Evolutionary conservation across 352 stramenopile species (phyloP).

Genomic region (Pythium phragmitis): DNA sequence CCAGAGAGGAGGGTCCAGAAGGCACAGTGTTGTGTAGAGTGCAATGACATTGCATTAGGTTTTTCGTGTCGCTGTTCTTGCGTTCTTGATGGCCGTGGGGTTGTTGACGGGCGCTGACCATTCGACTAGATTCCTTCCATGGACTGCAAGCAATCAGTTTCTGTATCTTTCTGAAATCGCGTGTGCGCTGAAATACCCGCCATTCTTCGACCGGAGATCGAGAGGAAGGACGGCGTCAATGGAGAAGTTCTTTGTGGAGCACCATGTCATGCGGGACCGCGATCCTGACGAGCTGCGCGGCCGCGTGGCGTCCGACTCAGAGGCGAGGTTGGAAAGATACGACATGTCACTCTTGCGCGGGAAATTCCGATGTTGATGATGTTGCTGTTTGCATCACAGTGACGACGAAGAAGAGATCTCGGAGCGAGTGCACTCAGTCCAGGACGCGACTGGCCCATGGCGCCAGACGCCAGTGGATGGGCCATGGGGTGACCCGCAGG

Average conservation of each 20-base stretch:
- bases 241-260: slow-evolving; percentile 82
- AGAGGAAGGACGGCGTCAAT: slow-evolving; percentile 30
- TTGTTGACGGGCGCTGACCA: neutral
- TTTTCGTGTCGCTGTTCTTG: slow-evolving; percentile 4
- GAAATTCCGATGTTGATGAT: slow-evolving; percentile 4
- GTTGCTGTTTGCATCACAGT: slow-evolving; percentile 16
- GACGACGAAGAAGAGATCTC: slow-evolving; percentile 56
- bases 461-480: slow-evolving; percentile 43
- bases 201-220: neutral
- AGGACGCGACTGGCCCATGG: slow-evolving; percentile 73
- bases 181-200: neutral
- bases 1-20: slow-evolving; percentile 7
- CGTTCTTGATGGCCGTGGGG: neutral
- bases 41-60: slow-evolving; percentile 25
- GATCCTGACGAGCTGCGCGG: slow-evolving; percentile 58
- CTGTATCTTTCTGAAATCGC: slow-evolving; percentile 2
- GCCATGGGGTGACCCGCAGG: slow-evolving; percentile 50
- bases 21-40: slow-evolving; percentile 24
- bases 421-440: slow-evolving; percentile 62
- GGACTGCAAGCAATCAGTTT: slow-evolving; percentile 1
- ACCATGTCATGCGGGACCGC: slow-evolving; percentile 72
- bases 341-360: slow-evolving; percentile 19
- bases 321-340: slow-evolving; percentile 44
- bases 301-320: slow-evolving; percentile 66
- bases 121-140: slow-evolving; percentile 12